phyloP scores from a whole-genome alignment of 805 yeast genomes.

The Tetrapisispora fleetii region DNA sequence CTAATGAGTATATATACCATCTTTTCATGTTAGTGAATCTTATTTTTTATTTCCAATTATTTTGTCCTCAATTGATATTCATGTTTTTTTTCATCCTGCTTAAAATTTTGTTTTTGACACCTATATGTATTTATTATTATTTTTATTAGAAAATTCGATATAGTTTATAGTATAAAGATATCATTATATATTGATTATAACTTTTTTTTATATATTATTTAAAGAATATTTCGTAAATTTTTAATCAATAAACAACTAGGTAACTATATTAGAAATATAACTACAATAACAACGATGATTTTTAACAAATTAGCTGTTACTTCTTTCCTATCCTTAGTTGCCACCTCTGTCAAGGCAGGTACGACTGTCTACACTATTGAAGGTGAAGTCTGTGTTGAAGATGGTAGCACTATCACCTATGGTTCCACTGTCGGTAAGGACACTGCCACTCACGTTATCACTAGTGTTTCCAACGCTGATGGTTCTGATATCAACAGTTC shows the following conservation, averaged over 20 bases:
- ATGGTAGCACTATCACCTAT: slow-evolving; percentile 22
- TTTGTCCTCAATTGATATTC: no score
- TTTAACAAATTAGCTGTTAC: slow-evolving; percentile 6
- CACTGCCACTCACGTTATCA: slow-evolving; percentile 3
- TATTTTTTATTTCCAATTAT: no score
- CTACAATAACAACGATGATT: not conserved
- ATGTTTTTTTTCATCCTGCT: not conserved
- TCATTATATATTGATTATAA: no score
- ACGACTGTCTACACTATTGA: slow-evolving; percentile 19
- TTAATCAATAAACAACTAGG: no score
- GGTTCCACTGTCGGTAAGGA: slow-evolving; percentile 6
- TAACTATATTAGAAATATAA: not conserved
- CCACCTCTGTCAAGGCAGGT: slow-evolving; percentile 10
- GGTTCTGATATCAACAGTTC: slow-evolving; percentile 2
- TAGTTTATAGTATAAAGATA: no score
- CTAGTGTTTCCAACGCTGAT: not conserved
- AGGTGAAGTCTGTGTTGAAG: slow-evolving; percentile 22
- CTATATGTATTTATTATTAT: not conserved
- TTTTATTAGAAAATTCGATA: no score
- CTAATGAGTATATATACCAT: no score
- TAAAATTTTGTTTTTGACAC: not conserved
- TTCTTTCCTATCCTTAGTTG: slow-evolving; percentile 4
- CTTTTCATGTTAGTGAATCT: no score
- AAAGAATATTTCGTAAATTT: no score
- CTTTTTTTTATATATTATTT: no score